A percentile compares a stretch with the other conserved stretches of the same genome.
Conservation (phyloP, 176 grass and related monocot genomes). For the Lolium multiflorum region DNA sequence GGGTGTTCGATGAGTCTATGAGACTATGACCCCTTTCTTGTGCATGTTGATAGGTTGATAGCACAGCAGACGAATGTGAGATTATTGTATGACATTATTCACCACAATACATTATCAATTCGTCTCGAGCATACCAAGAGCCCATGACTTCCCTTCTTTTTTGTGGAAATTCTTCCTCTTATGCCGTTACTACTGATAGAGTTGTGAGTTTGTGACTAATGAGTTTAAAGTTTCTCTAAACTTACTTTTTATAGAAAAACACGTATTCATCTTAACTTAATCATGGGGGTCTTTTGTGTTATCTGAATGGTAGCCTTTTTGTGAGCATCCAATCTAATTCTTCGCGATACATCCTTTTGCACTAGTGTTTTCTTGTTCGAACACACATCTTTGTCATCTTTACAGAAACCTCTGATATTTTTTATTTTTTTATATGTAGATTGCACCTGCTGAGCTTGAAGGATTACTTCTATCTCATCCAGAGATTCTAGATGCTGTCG, state of each 20-base stretch:
- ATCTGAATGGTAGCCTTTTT: background rate
- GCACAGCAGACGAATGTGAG: background rate
- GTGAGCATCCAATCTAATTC: background rate
- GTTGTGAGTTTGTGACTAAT: background rate
- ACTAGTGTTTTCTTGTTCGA: background rate
- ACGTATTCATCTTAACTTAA: background rate
- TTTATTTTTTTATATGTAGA: constrained; percentile 44
- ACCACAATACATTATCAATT: background rate
- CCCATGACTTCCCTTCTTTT: background rate
- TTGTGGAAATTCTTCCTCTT: background rate
- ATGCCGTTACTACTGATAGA: too few relatives aligned
- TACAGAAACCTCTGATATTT: background rate
- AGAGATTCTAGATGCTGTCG: constrained; percentile 85
- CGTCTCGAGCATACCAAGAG: background rate
- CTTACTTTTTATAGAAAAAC: background rate
- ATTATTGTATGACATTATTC: background rate
- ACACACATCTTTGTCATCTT: too few relatives aligned
- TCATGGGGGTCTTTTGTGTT: background rate
- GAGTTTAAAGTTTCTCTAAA: background rate
- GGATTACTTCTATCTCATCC: constrained; percentile 84
- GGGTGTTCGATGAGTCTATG: background rate
- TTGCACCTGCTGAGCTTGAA: constrained; percentile 98
- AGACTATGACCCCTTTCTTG: background rate
- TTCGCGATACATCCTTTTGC: background rate
- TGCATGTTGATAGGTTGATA: background rate